These are phyloP conservation scores for Backusella tuberculispora DNA, from an alignment of 192 early-diverging fungal species.

Conservation along the genomic window DNA sequence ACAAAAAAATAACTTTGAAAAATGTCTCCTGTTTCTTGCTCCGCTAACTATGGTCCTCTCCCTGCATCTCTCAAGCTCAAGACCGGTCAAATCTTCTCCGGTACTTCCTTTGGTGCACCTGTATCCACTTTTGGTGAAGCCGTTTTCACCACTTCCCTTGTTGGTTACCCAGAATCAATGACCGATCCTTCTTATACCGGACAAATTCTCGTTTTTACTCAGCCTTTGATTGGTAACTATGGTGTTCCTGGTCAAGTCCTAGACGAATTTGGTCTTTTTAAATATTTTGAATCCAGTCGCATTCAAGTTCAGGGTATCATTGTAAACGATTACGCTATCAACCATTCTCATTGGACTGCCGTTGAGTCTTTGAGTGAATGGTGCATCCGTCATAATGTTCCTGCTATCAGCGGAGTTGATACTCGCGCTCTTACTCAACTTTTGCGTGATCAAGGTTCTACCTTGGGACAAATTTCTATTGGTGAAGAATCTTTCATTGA, in stretches of 20 bases:
- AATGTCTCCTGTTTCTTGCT: slow-evolving; percentile 15
- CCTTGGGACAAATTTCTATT: slow-evolving; percentile 76
- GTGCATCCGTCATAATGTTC: slow-evolving; percentile 82
- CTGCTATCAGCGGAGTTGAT: slow-evolving; percentile 90
- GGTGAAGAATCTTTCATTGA: slow-evolving; percentile 54
- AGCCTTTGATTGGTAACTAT: slow-evolving; percentile 95
- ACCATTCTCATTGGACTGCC: slow-evolving; percentile 95
- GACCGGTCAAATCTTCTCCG: slow-evolving; percentile 81
- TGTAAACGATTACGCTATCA: slow-evolving; percentile 88
- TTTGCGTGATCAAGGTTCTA: slow-evolving; percentile 85
- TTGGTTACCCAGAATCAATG: slow-evolving; percentile 98
- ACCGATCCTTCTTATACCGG: slow-evolving; percentile 95
- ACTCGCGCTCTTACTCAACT: slow-evolving; percentile 88
- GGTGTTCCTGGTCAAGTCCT: slow-evolving; percentile 79
- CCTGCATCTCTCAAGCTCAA: slow-evolving; percentile 78
- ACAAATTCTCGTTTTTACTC: slow-evolving; percentile 96
- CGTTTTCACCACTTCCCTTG: slow-evolving; percentile 93
- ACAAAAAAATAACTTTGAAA: slow-evolving; percentile 8
- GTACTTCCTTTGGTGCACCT: slow-evolving; percentile 86
- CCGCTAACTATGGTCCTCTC: slow-evolving; percentile 26
- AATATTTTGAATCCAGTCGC: slow-evolving; percentile 84
- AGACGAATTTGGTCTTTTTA: slow-evolving; percentile 82
- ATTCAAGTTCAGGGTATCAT: slow-evolving; percentile 90
- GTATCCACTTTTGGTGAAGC: slow-evolving; percentile 80
- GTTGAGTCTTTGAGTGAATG: slow-evolving; percentile 88